Evolutionary conservation across 1,284 basidiomycete species (phyloP).

Genomic region (Sporisorium scitamineum): DNA sequence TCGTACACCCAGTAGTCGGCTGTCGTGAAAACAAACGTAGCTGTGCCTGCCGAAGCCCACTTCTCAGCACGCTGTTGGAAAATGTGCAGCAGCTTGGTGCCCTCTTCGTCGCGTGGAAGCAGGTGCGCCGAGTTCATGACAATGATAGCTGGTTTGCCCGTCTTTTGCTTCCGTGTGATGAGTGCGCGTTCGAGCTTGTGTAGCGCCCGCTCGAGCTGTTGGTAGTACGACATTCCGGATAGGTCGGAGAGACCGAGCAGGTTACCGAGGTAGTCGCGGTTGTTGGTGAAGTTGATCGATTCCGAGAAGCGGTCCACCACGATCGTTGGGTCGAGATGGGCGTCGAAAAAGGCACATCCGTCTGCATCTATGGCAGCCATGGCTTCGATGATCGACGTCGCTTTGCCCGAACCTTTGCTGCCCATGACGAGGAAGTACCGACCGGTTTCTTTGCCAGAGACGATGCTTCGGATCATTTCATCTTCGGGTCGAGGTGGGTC

Average conservation of each 20-base stretch:
- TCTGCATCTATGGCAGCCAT: constrained; percentile 60
- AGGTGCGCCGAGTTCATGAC: constrained; percentile 65
- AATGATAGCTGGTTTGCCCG: constrained; percentile 63
- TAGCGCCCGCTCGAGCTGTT: constrained; percentile 58
- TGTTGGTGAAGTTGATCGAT: constrained; percentile 62
- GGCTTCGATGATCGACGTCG: constrained; percentile 61
- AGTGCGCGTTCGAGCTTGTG: constrained; percentile 65
- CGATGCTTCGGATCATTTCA: constrained; percentile 59
- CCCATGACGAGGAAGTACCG: constrained; percentile 64
- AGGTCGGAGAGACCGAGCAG: constrained; percentile 62
- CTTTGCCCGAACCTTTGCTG: constrained; percentile 63
- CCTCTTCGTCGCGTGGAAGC: constrained; percentile 60
- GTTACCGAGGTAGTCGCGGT: constrained; percentile 65
- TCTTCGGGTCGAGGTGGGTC: constrained; percentile 55
- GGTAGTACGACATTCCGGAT: constrained; percentile 59
- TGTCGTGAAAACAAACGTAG: constrained; percentile 60
- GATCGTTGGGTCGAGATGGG: constrained; percentile 57
- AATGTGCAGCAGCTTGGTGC: constrained; percentile 55
- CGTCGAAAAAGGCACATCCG: constrained; percentile 65
- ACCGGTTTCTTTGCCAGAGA: constrained; percentile 59
- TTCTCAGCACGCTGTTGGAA: constrained; percentile 66
- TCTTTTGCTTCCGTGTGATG: constrained; percentile 50
- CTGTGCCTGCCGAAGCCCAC: constrained; percentile 62
- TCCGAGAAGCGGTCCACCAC: constrained; percentile 65
- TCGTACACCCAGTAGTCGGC: constrained; percentile 65